A percentile compares a stretch with the other conserved stretches of the same genome.
Conservation (phyloP, 768 basidiomycete genomes). For the Neoboletus brunneissimus region DNA sequence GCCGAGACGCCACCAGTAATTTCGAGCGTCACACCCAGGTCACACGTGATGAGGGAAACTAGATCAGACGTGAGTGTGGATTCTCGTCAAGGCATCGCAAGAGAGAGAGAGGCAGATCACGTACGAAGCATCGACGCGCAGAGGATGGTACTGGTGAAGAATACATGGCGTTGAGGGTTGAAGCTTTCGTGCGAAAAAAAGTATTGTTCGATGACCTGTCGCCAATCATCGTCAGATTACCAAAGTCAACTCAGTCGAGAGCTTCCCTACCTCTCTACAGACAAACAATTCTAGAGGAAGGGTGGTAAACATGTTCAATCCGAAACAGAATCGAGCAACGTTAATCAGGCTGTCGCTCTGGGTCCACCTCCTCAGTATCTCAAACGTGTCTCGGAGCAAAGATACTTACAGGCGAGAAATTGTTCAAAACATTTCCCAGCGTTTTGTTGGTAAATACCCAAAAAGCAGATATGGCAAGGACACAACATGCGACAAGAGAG, state of each 20-base stretch:
- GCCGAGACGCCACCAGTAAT: constrained; percentile 97
- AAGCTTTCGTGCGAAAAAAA: constrained; percentile 90
- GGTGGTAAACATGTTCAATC: constrained; percentile 97
- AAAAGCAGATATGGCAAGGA: constrained; percentile 84
- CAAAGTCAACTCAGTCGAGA: not conserved
- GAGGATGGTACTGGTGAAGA: constrained; percentile 86
- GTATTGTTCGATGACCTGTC: constrained; percentile 88
- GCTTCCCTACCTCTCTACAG: constrained; percentile 75
- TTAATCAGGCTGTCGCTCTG: constrained; percentile 89
- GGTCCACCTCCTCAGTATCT: constrained; percentile 1
- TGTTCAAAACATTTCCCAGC: constrained; percentile 95
- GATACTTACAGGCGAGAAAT: constrained; percentile 68
- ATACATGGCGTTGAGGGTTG: constrained; percentile 77
- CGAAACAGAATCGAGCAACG: constrained; percentile 90
- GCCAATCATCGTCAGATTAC: constrained; percentile 1
- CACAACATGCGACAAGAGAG: constrained; percentile 80
- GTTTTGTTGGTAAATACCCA: constrained; percentile 88
- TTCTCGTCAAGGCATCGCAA: not conserved
- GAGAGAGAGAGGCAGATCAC: constrained; percentile 22
- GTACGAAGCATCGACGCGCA: constrained; percentile 78
- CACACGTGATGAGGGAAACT: constrained; percentile 93
- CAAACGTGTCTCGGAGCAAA: not conserved
- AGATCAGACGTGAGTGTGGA: constrained; percentile 3
- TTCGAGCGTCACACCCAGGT: constrained; percentile 97
- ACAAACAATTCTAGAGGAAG: constrained; percentile 95